Conservation (phyloP, 75 land plant genomes). For the Pinus tabuliformis region DNA sequence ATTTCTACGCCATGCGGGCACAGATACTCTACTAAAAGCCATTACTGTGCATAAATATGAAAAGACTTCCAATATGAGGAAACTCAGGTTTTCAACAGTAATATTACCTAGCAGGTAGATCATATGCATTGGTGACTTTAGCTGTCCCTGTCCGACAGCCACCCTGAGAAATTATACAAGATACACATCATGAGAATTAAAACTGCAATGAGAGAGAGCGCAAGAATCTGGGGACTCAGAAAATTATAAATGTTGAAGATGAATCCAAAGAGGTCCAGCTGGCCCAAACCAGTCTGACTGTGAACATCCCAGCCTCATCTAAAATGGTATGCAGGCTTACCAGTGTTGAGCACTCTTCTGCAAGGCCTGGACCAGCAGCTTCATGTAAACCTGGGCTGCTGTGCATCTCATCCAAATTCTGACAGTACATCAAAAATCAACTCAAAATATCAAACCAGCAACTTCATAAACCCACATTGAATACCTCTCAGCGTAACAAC, state of each 20-base stretch:
- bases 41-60: not conserved
- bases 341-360: slow-evolving; percentile 92
- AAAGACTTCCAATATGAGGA: not conserved
- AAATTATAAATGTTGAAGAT: not conserved
- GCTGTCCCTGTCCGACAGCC: slow-evolving; percentile 98
- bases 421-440: slow-evolving; percentile 8
- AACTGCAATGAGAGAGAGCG: not conserved
- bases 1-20: not conserved
- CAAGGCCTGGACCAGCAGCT: slow-evolving; percentile 96
- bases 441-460: not conserved
- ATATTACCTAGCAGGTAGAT: slow-evolving; percentile 91
- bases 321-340: slow-evolving; percentile 30
- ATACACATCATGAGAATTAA: not conserved
- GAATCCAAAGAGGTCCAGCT: not conserved
- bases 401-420: slow-evolving; percentile 97
- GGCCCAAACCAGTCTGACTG: not conserved
- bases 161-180: slow-evolving; percentile 49
- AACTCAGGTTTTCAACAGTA: not conserved
- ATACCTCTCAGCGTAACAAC: not conserved
- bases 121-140: slow-evolving; percentile 94
- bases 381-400: slow-evolving; percentile 97
- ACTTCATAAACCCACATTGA: not conserved
- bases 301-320: not conserved
- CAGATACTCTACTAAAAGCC: not conserved
- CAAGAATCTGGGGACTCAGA: not conserved